Percentiles rank a stretch among this genome's conserved stretches.
Conservation (phyloP, 495 filamentous ascomycete species). For the Terfezia claveryi region DNA sequence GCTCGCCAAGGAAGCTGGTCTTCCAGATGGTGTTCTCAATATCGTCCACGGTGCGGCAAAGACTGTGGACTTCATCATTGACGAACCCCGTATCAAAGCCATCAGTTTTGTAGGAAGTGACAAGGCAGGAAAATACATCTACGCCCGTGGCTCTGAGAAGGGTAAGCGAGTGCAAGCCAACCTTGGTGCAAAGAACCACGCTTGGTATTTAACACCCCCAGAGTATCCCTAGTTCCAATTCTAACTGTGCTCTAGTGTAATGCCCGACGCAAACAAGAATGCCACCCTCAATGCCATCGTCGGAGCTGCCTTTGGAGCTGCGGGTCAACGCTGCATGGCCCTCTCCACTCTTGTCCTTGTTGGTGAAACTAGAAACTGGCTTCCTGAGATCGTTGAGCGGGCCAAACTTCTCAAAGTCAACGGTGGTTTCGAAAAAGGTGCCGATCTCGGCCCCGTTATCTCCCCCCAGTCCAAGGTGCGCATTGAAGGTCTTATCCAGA, state of each 20-base stretch:
- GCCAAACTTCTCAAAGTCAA: slow-evolving; percentile 79
- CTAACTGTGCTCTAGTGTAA: slow-evolving; percentile 25
- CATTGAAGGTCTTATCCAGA: slow-evolving; percentile 73
- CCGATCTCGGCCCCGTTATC: slow-evolving; percentile 93
- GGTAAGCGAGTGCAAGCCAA: slow-evolving; percentile 92
- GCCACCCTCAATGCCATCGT: slow-evolving; percentile 85
- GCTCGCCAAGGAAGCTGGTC: slow-evolving; percentile 72
- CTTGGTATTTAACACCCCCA: slow-evolving; percentile 26
- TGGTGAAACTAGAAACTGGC: slow-evolving; percentile 82
- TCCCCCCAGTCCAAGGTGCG: slow-evolving; percentile 74
- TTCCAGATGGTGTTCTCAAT: slow-evolving; percentile 86
- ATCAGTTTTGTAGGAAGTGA: slow-evolving; percentile 94
- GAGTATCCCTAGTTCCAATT: no score
- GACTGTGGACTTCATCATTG: slow-evolving; percentile 92
- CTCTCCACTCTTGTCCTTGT: slow-evolving; percentile 86
- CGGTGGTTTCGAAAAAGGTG: slow-evolving; percentile 82
- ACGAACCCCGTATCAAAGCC: slow-evolving; percentile 93
- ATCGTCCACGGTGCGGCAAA: slow-evolving; percentile 76
- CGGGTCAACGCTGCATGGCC: slow-evolving; percentile 95
- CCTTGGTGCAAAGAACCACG: slow-evolving; percentile 96
- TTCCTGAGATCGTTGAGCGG: slow-evolving; percentile 72
- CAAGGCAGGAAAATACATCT: slow-evolving; percentile 95
- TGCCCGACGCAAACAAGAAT: slow-evolving; percentile 97
- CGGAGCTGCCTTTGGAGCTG: slow-evolving; percentile 88
- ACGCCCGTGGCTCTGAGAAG: slow-evolving; percentile 67